Base-by-base conservation (phyloP, 352 stramenopile genomes). In the Sclerospora graminicola region DNA sequence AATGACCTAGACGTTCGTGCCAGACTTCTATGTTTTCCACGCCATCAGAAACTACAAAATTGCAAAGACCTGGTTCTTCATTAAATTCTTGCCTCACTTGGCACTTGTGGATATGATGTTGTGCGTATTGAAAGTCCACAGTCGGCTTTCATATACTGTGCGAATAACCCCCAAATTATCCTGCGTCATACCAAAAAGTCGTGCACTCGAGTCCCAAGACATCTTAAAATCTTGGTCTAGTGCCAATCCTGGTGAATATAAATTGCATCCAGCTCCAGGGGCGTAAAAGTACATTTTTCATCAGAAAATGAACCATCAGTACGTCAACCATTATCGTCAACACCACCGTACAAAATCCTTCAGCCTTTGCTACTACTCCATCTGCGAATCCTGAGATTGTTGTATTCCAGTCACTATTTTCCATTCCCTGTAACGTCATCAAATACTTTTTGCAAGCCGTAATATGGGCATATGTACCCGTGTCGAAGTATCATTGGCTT, bases 101-200 rank as follows among this genome's bases (percentile, higher is more conserved):
- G n/a, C n/a, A n/a, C n/a, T n/a, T n/a, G n/a, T n/a, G n/a, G n/a
- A n/a, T n/a, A n/a, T 10, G 10, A 30, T 30, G 10, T 30, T 30
- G 26, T 30, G 32, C 9, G 20, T 19, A 3, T 28, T 18, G 18
- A 48, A 48, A 2, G 31, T 35, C 42, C 42, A 48, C 14, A 50
- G 32, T 28, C 21, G 32, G 26, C 14, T 42, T 29, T 37, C 32
- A 20, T 42, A 18, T 4, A 8, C 8, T 14, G 34, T 36, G 10
- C 35, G 35, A 51, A 51, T 44, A 11, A 51, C 45, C 15, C 45
- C 35, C 4, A 27, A 31, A 19, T n/a, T 33, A 9, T 51, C 45
- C 13, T 45, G 39, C 7, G 18, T 15, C 34, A 51, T 45, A 0
- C 27, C 18, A 14, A 51, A 41, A 2, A 45, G 27, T 32, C 8